Conservation (phyloP, 2,329 filamentous ascomycete species). For the Tolypocladium paradoxum region DNA sequence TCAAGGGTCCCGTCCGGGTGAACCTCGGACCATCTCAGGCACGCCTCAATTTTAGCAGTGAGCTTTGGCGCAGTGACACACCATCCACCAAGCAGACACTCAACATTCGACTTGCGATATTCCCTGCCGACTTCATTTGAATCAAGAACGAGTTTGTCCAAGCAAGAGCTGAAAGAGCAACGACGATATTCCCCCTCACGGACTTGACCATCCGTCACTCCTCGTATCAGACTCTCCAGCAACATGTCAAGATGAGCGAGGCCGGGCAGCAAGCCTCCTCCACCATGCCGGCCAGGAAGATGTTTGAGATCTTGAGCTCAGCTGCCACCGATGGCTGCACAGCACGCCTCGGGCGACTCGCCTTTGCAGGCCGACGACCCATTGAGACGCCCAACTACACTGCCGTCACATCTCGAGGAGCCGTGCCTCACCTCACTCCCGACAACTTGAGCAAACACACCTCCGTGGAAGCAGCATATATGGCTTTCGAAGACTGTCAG, state of each 20-base stretch:
- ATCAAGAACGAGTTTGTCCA: too few species aligned
- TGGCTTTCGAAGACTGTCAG: conserved; percentile 90
- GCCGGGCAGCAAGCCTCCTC: conserved; percentile 8
- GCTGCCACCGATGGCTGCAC: conserved; percentile 26
- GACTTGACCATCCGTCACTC: not conserved
- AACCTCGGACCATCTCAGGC: not conserved
- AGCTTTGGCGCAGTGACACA: not conserved
- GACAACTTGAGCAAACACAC: conserved; percentile 64
- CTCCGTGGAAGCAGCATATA: conserved; percentile 58
- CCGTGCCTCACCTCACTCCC: conserved; percentile 78
- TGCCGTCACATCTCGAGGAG: conserved; percentile 70
- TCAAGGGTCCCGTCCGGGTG: not conserved
- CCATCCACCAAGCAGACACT: not conserved
- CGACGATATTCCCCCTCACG: not conserved
- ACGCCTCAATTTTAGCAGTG: not conserved
- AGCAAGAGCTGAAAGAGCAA: not conserved
- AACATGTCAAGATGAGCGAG: conserved; percentile 19
- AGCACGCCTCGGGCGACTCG: conserved; percentile 58
- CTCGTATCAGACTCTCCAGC: not conserved
- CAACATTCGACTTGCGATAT: not conserved
- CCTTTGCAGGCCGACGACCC: conserved; percentile 48
- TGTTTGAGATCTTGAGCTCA: conserved; percentile 38
- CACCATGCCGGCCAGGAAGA: conserved; percentile 13
- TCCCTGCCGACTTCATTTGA: not conserved
- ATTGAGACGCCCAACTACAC: conserved; percentile 78